Base-by-base conservation (phyloP, 441 rosid genomes). In the Mallotus repandus region DNA sequence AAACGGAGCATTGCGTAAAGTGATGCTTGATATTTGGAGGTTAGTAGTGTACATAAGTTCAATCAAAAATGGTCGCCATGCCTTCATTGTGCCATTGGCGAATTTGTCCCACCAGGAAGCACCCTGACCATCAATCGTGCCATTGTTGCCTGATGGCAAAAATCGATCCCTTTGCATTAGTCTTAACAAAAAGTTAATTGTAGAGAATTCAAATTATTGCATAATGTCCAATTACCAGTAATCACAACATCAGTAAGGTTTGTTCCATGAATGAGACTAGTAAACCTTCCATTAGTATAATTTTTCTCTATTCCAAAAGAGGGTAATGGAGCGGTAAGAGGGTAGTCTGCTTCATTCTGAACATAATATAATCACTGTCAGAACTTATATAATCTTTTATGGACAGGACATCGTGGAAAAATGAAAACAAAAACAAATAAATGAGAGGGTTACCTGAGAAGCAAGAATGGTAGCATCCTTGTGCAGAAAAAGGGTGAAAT, bases 61-160 rank as follows among this genome's bases (percentile, higher is more conserved):
- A 45, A 93, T 80, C 79, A 91, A 70, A 66, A 83, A 87, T 1
- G 97, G 97, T 54, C 98, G 77, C 12, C 88, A 83, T 59, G 55
- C 22, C 1, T 84, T 82, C 71, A 91, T 45, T 60, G 83, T n/a
- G 1, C 74, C 68, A 7, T 74, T 63, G 6, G 77, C 74, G 80
- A 88, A 91, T 76, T 86, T 86, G 2, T 76, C 73, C 98, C 98
- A 93, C 94, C 97, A 93, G 4, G 71, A 53, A 1, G 75, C 71
- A 52, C 98, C 98, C 38, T 89, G 97, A n/a, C 97, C 98, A 63
- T 91, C 83, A 54, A 91, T 75, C 7, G 96, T 91, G 69, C 94
- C 97, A 63, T 89, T 91, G 76, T 86, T 82, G 60, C 98, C 98
- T 93, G 61, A 66, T 43, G 16, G 11, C 52, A 14, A 15, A 5